These are phyloP conservation scores for Paecilomyces variotii DNA, from an alignment of 2,329 filamentous ascomycete genomes.

Conservation along the genomic window DNA sequence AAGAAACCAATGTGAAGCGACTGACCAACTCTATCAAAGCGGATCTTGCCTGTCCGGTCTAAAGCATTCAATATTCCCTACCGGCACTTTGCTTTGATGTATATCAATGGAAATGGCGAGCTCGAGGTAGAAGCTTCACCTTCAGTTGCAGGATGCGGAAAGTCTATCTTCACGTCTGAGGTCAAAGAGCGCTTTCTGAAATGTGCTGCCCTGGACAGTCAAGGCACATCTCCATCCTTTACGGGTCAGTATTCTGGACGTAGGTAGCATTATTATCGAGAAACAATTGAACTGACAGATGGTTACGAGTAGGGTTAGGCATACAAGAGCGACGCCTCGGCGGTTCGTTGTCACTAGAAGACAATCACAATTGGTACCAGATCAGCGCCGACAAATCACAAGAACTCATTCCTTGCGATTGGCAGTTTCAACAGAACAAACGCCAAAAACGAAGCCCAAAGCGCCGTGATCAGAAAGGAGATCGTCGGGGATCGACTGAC, in stretches of 20 bases:
- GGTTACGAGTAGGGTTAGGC: background rate
- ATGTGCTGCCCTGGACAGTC: constrained; percentile 14
- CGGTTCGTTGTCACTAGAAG: constrained; percentile 5
- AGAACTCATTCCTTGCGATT: constrained; percentile 8
- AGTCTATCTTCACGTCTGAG: constrained; percentile 28
- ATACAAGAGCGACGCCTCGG: constrained; percentile 2
- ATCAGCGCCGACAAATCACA: constrained; percentile 1
- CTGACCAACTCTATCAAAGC: constrained; percentile 6
- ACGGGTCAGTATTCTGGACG: constrained; percentile 13
- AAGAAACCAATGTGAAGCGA: background rate
- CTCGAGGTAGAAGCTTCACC: constrained; percentile 23
- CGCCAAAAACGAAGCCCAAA: constrained; percentile 6
- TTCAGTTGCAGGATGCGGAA: constrained; percentile 24
- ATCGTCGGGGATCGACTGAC: constrained; percentile 15
- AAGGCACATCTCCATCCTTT: constrained; percentile 13
- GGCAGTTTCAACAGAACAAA: constrained; percentile 8
- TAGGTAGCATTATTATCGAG: background rate
- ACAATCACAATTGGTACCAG: constrained; percentile 17
- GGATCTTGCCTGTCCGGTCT: constrained; percentile 12
- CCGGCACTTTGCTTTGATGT: constrained; percentile 30
- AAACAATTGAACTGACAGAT: background rate
- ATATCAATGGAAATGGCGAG: constrained; percentile 26
- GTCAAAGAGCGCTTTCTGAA: constrained; percentile 27
- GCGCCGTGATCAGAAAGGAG: constrained; percentile 2
- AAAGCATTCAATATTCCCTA: constrained; percentile 18